Conservation (phyloP, 768 basidiomycete genomes). For the Tremella fuciformis region DNA sequence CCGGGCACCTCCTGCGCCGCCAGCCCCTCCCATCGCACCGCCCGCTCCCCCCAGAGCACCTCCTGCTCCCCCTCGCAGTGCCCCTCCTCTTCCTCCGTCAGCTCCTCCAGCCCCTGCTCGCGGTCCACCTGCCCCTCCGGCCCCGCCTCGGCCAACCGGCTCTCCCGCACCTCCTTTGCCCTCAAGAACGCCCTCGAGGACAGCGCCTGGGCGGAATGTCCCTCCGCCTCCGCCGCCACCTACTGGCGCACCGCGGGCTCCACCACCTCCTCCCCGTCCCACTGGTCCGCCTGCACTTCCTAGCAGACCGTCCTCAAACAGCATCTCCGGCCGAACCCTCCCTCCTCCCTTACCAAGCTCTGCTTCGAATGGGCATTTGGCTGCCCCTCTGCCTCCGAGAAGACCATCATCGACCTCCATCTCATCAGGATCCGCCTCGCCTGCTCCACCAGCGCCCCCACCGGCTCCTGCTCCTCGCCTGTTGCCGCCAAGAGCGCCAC, state of each 20-base stretch:
- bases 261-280: constrained; percentile 36
- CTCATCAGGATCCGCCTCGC: constrained; percentile 17
- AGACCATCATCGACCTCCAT: constrained; percentile 5
- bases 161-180: constrained; percentile 44
- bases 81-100: constrained; percentile 12
- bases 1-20: constrained; percentile 23
- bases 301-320: constrained; percentile 11
- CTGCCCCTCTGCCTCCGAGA: constrained; percentile 24
- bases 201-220: constrained; percentile 17
- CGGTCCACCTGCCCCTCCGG: constrained; percentile 30
- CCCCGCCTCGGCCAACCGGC: constrained; percentile 28
- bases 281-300: constrained; percentile 25
- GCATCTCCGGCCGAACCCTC: constrained; percentile 22
- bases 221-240: constrained; percentile 25
- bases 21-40: constrained; percentile 7
- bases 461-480: constrained; percentile 28
- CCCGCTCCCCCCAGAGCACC: constrained; percentile 5
- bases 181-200: constrained; percentile 33
- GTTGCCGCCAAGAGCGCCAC: constrained; percentile 19
- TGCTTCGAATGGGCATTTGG: constrained; percentile 12
- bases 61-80: constrained; percentile 4
- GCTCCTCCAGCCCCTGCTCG: constrained; percentile 31
- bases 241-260: constrained; percentile 11
- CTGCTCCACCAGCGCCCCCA: constrained; percentile 14
- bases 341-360: constrained; percentile 21